Evolutionary conservation across 441 rosid species (phyloP), one percentile per base, ranked within the genome.

Genomic region (Adansonia madagascariensis): DNA sequence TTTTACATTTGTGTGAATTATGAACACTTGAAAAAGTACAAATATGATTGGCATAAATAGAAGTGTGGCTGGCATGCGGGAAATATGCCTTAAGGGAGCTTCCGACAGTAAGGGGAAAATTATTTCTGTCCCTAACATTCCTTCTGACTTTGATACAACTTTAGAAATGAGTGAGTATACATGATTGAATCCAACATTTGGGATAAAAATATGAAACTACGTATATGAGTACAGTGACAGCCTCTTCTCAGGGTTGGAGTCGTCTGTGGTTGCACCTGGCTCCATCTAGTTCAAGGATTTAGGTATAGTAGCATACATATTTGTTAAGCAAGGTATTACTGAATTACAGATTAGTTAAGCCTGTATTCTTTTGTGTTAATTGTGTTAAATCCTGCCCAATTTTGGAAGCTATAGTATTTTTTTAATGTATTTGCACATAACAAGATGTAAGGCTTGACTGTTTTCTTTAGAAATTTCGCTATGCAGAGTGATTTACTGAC

Each of bases 401-500:
- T 55, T 35, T 27, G 35, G 53, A 72, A 39, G 50, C 44, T 55
- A 24, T 55, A 43, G 62, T 43, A 24, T 11, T 17, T 44, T 44
- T 24, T 22, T 27, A 46, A 8, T 50, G 39, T 70, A 8, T 7
- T 3, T 31, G 3, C 35, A 31, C 35, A 31, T 31, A 31, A 31
- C 35, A 31, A 31, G 35, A 31, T 31, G 35, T 31, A 31, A 31
- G 35, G 35, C n/a, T 68, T 46, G 12, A 56, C 31, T 60, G 57
- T 8, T 5, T 39, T 61, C 12, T 22, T 14, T 41, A 64, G 22
- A 68, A 18, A 0, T 2, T 59, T 4, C 3, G 41, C 7, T 60
- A 10, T 53, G 15, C 41, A 64, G 18, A 22, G 53, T 41, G 6
- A 18, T 74, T 78, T 63, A 57, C 75, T 78, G 22, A 82, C 74